Percentiles rank a stretch among this genome's conserved stretches.
phyloP scores from a whole-genome alignment of 495 filamentous ascomycete species.

The Xylaria flabelliformis region DNA sequence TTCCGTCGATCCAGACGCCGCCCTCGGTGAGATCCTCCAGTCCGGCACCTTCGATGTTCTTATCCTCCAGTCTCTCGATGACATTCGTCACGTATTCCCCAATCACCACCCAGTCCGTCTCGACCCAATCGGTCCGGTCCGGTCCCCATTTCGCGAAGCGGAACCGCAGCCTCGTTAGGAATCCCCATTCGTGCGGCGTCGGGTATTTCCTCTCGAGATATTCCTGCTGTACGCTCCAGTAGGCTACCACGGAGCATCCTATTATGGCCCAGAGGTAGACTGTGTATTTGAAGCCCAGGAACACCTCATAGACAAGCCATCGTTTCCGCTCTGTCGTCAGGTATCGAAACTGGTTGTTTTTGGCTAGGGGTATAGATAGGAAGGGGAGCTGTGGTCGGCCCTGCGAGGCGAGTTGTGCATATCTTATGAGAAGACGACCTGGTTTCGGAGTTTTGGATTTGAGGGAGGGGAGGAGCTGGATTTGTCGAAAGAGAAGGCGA shows the following conservation, averaged over 20 bases:
- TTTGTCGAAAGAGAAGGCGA: slow-evolving; percentile 32
- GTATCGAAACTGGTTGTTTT: slow-evolving; percentile 67
- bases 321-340: slow-evolving; percentile 77
- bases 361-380: slow-evolving; percentile 61
- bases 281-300: slow-evolving; percentile 65
- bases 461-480: slow-evolving; percentile 31
- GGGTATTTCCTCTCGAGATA: slow-evolving; percentile 75
- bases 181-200: slow-evolving; percentile 76
- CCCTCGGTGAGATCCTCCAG: slow-evolving; percentile 52
- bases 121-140: slow-evolving; percentile 55
- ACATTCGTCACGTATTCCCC: slow-evolving; percentile 60
- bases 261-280: slow-evolving; percentile 62
- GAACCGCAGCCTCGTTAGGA: slow-evolving; percentile 63
- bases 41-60: slow-evolving; percentile 68
- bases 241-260: slow-evolving; percentile 58
- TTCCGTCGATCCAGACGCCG: slow-evolving; percentile 55
- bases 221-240: slow-evolving; percentile 68
- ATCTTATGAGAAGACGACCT: slow-evolving; percentile 29
- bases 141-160: slow-evolving; percentile 65
- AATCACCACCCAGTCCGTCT: slow-evolving; percentile 67
- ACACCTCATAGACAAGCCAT: slow-evolving; percentile 69
- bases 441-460: slow-evolving; percentile 25
- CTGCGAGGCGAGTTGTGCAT: slow-evolving; percentile 37
- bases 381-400: slow-evolving; percentile 81
- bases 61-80: slow-evolving; percentile 68